Percentiles rank a stretch among this genome's conserved stretches.
phyloP scores from a whole-genome alignment of 257 asterid genomes.

The Jaltomata sinuosa region DNA sequence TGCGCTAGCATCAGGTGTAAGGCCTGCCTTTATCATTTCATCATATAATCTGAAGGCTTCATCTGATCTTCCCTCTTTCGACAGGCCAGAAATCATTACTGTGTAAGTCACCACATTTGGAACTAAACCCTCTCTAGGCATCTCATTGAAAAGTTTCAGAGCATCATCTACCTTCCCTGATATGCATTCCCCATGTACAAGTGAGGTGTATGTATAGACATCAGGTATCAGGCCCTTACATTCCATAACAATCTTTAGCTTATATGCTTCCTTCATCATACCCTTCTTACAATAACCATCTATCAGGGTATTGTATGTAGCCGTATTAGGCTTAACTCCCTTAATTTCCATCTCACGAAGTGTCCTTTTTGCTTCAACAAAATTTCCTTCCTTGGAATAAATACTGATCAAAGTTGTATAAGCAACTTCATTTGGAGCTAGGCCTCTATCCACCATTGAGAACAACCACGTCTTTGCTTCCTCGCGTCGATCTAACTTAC shows the following conservation, averaged over 20 bases:
- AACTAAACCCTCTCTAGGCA: slow-evolving; percentile 32
- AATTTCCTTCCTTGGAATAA: slow-evolving; percentile 21
- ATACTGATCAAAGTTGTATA: slow-evolving; percentile 21
- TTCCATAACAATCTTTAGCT: slow-evolving; percentile 47
- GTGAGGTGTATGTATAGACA: slow-evolving; percentile 64
- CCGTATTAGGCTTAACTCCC: slow-evolving; percentile 21
- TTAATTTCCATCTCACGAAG: slow-evolving; percentile 16
- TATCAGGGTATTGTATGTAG: slow-evolving; percentile 24
- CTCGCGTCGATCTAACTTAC: slow-evolving; percentile 43
- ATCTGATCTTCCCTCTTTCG: slow-evolving; percentile 65
- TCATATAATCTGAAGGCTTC: slow-evolving; percentile 77
- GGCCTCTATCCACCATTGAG: slow-evolving; percentile 56
- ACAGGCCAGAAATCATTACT: slow-evolving; percentile 55
- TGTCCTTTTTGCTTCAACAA: slow-evolving; percentile 23
- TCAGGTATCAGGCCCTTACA: slow-evolving; percentile 46
- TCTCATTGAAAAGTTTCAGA: slow-evolving; percentile 54
- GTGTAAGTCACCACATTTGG: slow-evolving; percentile 54
- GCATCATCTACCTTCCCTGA: slow-evolving; percentile 57
- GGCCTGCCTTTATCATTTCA: slow-evolving; percentile 67
- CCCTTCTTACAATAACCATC: slow-evolving; percentile 30
- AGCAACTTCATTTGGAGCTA: slow-evolving; percentile 33
- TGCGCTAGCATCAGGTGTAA: slow-evolving; percentile 57
- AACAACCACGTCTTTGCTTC: slow-evolving; percentile 58
- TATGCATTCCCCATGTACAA: slow-evolving; percentile 67
- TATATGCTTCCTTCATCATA: slow-evolving; percentile 20